Evolutionary conservation across 305 asterid species (phyloP).

Genomic region (Rubia tinctorum): DNA sequence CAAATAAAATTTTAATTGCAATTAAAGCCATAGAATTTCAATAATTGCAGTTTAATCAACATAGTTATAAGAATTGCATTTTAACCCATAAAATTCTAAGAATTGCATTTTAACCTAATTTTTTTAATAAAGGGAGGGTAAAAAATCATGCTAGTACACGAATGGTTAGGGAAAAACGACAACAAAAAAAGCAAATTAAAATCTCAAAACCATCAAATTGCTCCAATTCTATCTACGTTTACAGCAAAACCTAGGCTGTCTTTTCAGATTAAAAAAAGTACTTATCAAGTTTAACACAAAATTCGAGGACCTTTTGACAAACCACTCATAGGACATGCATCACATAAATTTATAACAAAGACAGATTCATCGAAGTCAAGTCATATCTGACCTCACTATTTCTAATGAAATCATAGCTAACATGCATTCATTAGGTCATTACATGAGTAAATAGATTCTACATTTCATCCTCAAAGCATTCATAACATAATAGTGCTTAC

Average conservation of each 20-base stretch:
- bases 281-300: no score
- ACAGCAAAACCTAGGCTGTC: background rate
- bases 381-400: background rate
- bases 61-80: no score
- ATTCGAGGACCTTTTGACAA: no score
- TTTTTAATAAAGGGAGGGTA: no score
- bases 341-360: background rate
- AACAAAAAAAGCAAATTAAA: background rate
- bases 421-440: background rate
- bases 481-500: conserved; percentile 33
- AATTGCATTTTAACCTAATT: no score
- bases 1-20: no score
- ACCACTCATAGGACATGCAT: background rate
- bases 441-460: background rate
- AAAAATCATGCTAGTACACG: no score
- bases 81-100: no score
- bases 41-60: no score
- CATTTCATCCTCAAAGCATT: background rate
- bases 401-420: background rate
- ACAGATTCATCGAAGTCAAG: conserved; percentile 5
- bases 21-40: no score
- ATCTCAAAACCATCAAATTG: background rate
- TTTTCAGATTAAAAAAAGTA: no score
- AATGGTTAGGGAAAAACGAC: no score
- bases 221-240: background rate